Base-by-base conservation (phyloP, 106 monocot species). In the Gastrodia elata region DNA sequence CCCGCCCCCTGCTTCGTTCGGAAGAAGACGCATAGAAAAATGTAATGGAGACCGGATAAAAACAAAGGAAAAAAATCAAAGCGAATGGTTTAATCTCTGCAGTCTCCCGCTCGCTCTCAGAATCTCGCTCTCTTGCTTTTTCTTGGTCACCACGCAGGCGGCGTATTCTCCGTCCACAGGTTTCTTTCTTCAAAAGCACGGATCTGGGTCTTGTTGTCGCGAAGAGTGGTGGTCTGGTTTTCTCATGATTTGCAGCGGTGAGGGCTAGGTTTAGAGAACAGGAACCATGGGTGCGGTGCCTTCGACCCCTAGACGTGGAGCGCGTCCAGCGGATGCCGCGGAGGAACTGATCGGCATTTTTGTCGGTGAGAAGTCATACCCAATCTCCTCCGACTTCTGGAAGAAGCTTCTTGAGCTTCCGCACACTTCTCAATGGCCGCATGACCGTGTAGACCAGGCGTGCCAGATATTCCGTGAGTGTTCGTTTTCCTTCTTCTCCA, bases 341-440 rank as follows among this genome's bases (percentile, higher is more conserved):
- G 97, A 98, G 83, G 80, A 87, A 18, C 72, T 88, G 77, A 90
- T 98, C 76, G 84, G 83, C 8, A 83, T 80, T 27, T 83, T 98
- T 75, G 86, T 98, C 38, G 97, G 97, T 8, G 82, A 82, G 44
- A 80, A 84, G 71, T 72, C 93, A 49, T 90, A 87, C 79, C 97
- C 97, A 22, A 75, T 98, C 67, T 73, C 86, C 10, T 93, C 90
- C 20, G 93, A 93, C 67, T 85, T 93, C 72, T 98, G 97, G 97
- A 49, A 75, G 73, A 82, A 85, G 84, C 84, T 98, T 56, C 90
- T 98, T 27, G 93, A 93, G 82, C 80, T 98, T 39, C 97, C 90
- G 10, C 88, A 91, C 73, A 85, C 88, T 39, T 73, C 81, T 42
- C 84, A 85, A 65, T 98, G 92, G 93, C 91, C 97, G 49, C 81